Percentiles rank a stretch among this genome's conserved stretches.
phyloP scores from a whole-genome alignment of 163 green algal species.

The Scenedesmus sp. region DNA sequence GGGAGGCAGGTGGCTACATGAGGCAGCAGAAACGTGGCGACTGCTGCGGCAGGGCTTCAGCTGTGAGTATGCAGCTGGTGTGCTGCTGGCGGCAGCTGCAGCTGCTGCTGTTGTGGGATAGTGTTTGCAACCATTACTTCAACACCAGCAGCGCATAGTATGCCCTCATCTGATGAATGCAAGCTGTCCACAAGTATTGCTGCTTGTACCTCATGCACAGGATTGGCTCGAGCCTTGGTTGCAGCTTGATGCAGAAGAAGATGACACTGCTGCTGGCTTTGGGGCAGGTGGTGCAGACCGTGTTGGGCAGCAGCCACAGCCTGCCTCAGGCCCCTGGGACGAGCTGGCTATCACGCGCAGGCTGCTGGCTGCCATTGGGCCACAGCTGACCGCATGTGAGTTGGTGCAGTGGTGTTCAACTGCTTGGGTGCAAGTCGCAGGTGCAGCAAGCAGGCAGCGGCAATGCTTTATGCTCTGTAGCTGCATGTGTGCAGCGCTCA shows the following conservation, averaged over 20 bases:
- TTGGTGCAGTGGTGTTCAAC: slow-evolving; percentile 18
- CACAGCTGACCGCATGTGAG: slow-evolving; percentile 56
- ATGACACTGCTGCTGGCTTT: not conserved
- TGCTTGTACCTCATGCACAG: not conserved
- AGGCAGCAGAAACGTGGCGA: not conserved
- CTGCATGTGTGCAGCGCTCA: not conserved
- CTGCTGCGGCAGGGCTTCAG: not conserved
- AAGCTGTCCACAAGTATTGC: too few species aligned
- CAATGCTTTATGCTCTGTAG: not conserved
- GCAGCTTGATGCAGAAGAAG: not conserved
- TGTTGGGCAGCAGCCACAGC: not conserved
- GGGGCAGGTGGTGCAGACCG: not conserved
- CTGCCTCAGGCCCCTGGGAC: slow-evolving; percentile 47
- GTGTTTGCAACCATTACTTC: too few species aligned
- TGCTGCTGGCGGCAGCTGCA: not conserved
- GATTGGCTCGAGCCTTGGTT: not conserved
- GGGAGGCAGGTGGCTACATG: not conserved
- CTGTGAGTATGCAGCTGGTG: not conserved
- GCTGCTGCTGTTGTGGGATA: not conserved
- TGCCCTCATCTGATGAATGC: too few species aligned
- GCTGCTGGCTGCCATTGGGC: slow-evolving; percentile 57
- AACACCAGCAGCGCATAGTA: too few species aligned
- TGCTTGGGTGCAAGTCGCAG: not conserved
- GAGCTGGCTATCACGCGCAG: slow-evolving; percentile 57
- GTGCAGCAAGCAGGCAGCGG: too few species aligned